Base-by-base conservation (phyloP, 768 basidiomycete genomes). In the Dioszegia aurantiaca region DNA sequence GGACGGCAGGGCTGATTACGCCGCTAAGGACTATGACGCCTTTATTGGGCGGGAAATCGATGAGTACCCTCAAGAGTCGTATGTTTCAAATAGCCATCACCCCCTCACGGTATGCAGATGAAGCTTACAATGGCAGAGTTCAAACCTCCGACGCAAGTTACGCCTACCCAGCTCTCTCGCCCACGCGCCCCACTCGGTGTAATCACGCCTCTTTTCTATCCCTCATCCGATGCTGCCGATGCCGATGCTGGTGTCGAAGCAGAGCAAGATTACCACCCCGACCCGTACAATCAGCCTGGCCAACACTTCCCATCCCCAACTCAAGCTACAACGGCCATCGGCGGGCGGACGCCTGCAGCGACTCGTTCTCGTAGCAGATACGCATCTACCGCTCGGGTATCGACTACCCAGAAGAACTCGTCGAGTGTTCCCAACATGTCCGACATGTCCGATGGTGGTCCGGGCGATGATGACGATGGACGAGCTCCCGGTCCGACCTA, bases 121-220 rank as follows among this genome's bases (percentile, higher is more conserved):
- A n/a, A n/a, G n/a, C n/a, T n/a, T n/a, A n/a, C n/a, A n/a, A n/a
- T n/a, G n/a, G n/a, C 23, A 53, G 51, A 53, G 19, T 53, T 53
- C 51, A 53, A 40, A 40, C 21, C 51, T 9, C 51, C 51, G 4
- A 53, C 51, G 16, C 48, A 51, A 23, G 19, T 14, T 17, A 8
- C 37, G 10, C 51, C 51, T n/a, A 39, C 36, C 5, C 51, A 39
- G 17, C 14, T 21, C 40, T 42, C 14, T 21, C 9, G 16, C 16
- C 33, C 51, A 26, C 51, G 51, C 19, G 9, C 19, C 27, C 12
- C 19, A 24, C 23, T 40, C 10, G 19, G 21, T 14, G 11, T 40
- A 36, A 11, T 39, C 33, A 27, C 26, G 9, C 46, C 9, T 17
- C 24, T 14, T 11, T 14, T 40, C 23, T 26, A 53, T 28, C 8